phyloP scores from a whole-genome alignment of 2,329 filamentous ascomycete genomes.

The Exophiala sideris region DNA sequence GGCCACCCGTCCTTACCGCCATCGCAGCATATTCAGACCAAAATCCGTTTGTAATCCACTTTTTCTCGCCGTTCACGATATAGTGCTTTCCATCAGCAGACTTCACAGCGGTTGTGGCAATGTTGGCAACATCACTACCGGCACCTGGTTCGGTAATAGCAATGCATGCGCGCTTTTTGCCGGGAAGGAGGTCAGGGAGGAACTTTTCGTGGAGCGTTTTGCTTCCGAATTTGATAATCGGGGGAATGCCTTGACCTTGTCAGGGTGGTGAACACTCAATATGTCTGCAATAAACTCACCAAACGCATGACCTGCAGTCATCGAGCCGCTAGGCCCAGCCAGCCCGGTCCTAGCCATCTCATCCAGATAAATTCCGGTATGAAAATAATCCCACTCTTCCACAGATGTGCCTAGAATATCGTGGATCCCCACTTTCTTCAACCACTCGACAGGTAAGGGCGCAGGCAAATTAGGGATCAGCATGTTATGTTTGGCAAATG shows the following conservation, averaged over 20 bases:
- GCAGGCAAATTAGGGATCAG: constrained; percentile 67
- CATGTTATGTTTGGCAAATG: constrained; percentile 65
- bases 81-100: constrained; percentile 63
- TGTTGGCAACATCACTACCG: constrained; percentile 70
- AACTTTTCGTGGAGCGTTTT: constrained; percentile 61
- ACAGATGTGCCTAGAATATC: constrained; percentile 65
- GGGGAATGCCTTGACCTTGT: constrained; percentile 56
- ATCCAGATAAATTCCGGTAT: constrained; percentile 67
- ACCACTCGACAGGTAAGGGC: constrained; percentile 65
- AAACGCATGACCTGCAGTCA: constrained; percentile 70
- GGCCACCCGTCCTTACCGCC: constrained; percentile 70
- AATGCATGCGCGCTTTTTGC: constrained; percentile 67
- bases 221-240: constrained; percentile 66
- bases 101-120: constrained; percentile 64
- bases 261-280: background rate
- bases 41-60: constrained; percentile 75
- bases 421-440: constrained; percentile 63
- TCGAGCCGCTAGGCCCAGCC: constrained; percentile 59
- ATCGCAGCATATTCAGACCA: constrained; percentile 67
- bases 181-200: constrained; percentile 65
- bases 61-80: constrained; percentile 66
- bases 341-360: constrained; percentile 68
- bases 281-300: constrained; percentile 4
- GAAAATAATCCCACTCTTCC: constrained; percentile 71
- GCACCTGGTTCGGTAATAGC: constrained; percentile 76